Evolutionary conservation across 2,329 filamentous ascomycete species (phyloP), one percentile per base, ranked within the genome.

Genomic region (Alternaria viburni): DNA sequence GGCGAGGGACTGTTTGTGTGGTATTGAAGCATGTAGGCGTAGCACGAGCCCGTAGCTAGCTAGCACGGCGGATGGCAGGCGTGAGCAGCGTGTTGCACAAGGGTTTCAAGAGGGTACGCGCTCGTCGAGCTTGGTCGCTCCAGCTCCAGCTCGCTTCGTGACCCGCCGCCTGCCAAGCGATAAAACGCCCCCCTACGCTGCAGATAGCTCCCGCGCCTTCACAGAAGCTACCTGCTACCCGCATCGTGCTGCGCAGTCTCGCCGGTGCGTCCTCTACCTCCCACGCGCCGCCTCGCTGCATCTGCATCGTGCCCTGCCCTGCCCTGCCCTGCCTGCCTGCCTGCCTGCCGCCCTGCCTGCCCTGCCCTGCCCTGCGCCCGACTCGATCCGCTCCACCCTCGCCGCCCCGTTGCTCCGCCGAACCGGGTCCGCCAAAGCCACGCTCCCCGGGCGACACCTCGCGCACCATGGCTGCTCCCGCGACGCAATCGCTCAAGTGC

Each of bases 401-500:
- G 52, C 64, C 61, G 57, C 47, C 64, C 68, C 65, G 66, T 67
- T 63, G 63, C 68, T 64, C 70, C 66, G 64, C 70, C 69, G 65
- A 66, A 66, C 70, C 67, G 69, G 70, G 71, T 64, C 66, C 64
- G 67, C 68, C 57, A 65, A 57, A 51, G 55, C 61, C 45, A 71
- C 70, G 65, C 64, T 71, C 69, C 70, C 67, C 70, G 66, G 66
- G 70, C 71, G 58, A 71, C 67, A 60, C 66, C 17, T 54, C 66
- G 55, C 54, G 64, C 65, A 65, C 68, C 60, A 91, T 88, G 86
- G 95, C 95, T 87, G 91, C 92, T 81, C 91, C 90, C 66, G 91
- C 91, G 77, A 95, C 94, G 77, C 93, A 96, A 85, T 96, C 93
- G 74, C 85, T 97, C 80, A 97, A 97, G 93, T 99, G 96, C 82